Conservation (phyloP, 2,329 filamentous ascomycete genomes). For the Plenodomus lindquistii region DNA sequence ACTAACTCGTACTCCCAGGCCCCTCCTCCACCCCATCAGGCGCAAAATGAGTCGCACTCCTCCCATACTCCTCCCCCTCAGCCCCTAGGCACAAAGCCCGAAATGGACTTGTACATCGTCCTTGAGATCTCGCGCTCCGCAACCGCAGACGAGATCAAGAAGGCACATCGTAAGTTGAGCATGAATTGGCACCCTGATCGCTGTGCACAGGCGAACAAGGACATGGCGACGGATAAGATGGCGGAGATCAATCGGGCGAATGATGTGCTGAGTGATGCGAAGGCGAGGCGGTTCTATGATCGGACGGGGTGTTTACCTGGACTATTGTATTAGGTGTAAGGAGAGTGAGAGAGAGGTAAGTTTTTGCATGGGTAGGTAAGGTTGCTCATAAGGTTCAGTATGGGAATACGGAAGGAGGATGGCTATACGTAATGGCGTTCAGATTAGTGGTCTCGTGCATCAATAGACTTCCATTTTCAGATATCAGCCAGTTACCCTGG, state of each 20-base stretch:
- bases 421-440: too few relatives aligned
- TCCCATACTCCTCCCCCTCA: background rate
- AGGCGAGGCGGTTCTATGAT: constrained; percentile 22
- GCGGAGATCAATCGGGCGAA: constrained; percentile 26
- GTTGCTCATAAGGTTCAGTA: too few relatives aligned
- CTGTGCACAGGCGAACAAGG: constrained; percentile 7
- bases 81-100: constrained; percentile 1
- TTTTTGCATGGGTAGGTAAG: too few relatives aligned
- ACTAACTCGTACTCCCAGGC: background rate
- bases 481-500: too few relatives aligned
- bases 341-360: background rate
- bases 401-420: too few relatives aligned
- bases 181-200: constrained; percentile 91
- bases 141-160: constrained; percentile 82
- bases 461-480: too few relatives aligned
- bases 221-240: constrained; percentile 24
- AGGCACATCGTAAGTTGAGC: constrained; percentile 90
- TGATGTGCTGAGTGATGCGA: constrained; percentile 18
- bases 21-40: background rate
- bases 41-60: background rate
- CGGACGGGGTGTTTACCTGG: constrained; percentile 7
- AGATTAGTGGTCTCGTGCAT: too few relatives aligned
- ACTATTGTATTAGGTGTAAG: background rate
- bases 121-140: constrained; percentile 79
- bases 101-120: constrained; percentile 73